These are phyloP conservation scores for Ogataea hybrid DNA, from an alignment of 1,139 yeast genomes.

Conservation along the genomic window DNA sequence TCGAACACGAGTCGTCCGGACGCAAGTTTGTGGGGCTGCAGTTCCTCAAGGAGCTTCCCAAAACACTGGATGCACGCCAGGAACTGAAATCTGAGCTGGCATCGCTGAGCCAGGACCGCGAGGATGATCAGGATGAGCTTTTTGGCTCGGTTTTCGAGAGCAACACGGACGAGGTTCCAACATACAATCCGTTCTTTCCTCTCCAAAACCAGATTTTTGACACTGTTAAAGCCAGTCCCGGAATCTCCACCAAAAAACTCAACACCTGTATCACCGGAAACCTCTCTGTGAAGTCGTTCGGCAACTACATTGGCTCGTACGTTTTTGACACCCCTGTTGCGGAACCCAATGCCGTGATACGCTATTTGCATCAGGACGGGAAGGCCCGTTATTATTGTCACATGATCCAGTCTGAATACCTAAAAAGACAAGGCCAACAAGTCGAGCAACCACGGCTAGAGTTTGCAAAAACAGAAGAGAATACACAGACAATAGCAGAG, in stretches of 20 bases:
- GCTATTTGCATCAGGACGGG: conserved; percentile 73
- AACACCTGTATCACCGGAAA: conserved; percentile 48
- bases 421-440: conserved; percentile 16
- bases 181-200: conserved; percentile 57
- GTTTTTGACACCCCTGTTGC: conserved; percentile 12
- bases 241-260: conserved; percentile 58
- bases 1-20: conserved; percentile 24
- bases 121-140: conserved; percentile 36
- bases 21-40: conserved; percentile 26
- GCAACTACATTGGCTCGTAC: conserved; percentile 7
- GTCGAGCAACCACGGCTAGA: background rate
- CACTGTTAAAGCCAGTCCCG: conserved; percentile 40
- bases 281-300: conserved; percentile 11
- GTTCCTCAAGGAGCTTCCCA: conserved; percentile 34
- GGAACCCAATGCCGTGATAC: conserved; percentile 39
- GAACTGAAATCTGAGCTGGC: conserved; percentile 9
- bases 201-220: conserved; percentile 60
- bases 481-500: conserved; percentile 18
- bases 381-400: conserved; percentile 71
- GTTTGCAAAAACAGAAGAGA: conserved; percentile 1
- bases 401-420: conserved; percentile 46
- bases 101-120: conserved; percentile 28
- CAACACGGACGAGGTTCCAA: conserved; percentile 29
- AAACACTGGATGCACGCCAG: conserved; percentile 17
- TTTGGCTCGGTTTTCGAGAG: conserved; percentile 27